Evolutionary conservation across 495 filamentous ascomycete species (phyloP), one percentile per base, ranked within the genome.

Genomic region (Podospora appendiculata): DNA sequence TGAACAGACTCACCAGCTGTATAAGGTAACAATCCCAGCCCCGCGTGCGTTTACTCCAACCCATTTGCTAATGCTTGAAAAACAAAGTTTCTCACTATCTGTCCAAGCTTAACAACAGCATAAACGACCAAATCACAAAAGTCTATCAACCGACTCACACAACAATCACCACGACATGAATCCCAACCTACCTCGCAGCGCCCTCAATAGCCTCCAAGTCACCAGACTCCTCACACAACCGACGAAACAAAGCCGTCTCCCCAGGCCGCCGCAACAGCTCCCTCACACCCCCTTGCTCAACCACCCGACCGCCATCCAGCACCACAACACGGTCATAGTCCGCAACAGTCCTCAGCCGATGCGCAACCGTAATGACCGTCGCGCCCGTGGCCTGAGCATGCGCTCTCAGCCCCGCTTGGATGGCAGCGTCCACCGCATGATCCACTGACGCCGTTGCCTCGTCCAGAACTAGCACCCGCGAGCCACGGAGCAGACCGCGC

Each of bases 241-340:
- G 9, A 10, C 36, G 36, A 38, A 38, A 38, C 36, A 38, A 10
- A 2, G 36, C 36, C 36, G 10, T 38, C 36, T 38, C 36, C 36
- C 36, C 36, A 1, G 10, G 2, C 13, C 36, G 36, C 36, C 13
- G 3, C 36, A 38, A 38, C 36, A 78, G 55, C 35, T 76, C 69
- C 8, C 56, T 57, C 1, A 74, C 74, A n/a, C 73, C 67, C 8
- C 72, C 75, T 10, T 68, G 65, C 60, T 69, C 65, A 42, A 72
- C 55, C 16, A 76, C 65, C 16, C 56, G 57, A 7, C 67, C 67
- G 16, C 68, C 72, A 13, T 71, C 70, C 71, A 80, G 69, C 0
- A 79, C 70, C 2, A 77, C 67, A 0, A 79, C 71, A 25, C 64
- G 61, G 51, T 80, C 75, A 51, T 75, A 76, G 52, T 77, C 75